Evolutionary conservation across 2,329 filamentous ascomycete genomes (phyloP), one percentile per base, ranked within the genome.

Genomic region (Xylariales sp.): DNA sequence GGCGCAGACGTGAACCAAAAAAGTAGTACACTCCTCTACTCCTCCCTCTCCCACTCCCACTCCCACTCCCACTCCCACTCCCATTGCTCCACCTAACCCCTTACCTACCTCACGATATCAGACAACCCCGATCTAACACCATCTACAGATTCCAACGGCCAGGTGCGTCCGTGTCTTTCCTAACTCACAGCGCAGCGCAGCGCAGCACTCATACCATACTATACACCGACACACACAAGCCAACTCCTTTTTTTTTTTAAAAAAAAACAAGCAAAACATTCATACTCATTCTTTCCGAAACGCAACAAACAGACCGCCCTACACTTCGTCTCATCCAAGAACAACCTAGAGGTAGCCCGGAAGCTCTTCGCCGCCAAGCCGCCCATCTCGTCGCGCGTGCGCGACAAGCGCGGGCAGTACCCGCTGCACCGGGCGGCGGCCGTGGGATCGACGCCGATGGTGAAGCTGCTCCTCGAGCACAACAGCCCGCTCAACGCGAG

Each of bases 371-470:
- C 87, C 18, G 85, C 89, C 73, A 91, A 92, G 65, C 84, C 86
- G 0, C 82, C 86, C 0, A 95, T 93, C 12, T 93, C 91, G 4
- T 88, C 94, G 1, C 85, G 95, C 32, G 86, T 94, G 2, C 93
- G 93, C 71, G 96, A 99, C 78, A 92, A 89, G 75, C 88, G 94
- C 36, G 93, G 93, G n/a, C 95, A 97, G 78, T 89, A 97, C 65
- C 87, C 97, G 6, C 86, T 99, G 32, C 97, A 99, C 80, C 89
- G 96, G 18, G 96, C 96, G 3, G 95, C 96, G 0, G 95, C 96
- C 2, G 89, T 94, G 3, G 97, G 97, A 6, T 95, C 91, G 3
- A 87, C 91, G n/a, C 94, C 95, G 5, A 93, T 99, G 82, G 85
- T 97, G 55, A 91, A 90, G 74, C 81, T 97, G 45, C 82, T 99